phyloP scores from a whole-genome alignment of 1,284 basidiomycete species.

The Trametes sp. region DNA sequence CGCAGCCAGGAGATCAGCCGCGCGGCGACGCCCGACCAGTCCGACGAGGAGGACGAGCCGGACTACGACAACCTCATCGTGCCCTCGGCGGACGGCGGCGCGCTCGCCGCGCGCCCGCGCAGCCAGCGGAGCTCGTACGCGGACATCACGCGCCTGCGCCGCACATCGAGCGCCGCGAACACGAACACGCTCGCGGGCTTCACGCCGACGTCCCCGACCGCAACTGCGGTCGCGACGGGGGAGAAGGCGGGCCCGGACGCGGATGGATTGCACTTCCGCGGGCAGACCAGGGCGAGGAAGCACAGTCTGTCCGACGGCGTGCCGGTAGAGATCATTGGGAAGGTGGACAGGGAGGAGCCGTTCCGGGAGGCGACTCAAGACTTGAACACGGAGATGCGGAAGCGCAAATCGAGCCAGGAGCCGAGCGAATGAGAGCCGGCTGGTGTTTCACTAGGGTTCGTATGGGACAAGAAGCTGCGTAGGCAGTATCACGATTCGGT shows the following conservation, averaged over 20 bases:
- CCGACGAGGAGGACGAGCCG: slow-evolving; percentile 80
- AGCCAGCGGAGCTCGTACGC: slow-evolving; percentile 81
- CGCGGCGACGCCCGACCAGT: slow-evolving; percentile 69
- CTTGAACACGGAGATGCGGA: slow-evolving; percentile 67
- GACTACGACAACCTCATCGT: slow-evolving; percentile 84
- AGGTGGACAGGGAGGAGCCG: slow-evolving; percentile 57
- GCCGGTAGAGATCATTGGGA: slow-evolving; percentile 67
- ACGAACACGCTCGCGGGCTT: slow-evolving; percentile 13
- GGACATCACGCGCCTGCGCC: slow-evolving; percentile 73
- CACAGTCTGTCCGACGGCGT: slow-evolving; percentile 70
- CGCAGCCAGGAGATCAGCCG: slow-evolving; percentile 68
- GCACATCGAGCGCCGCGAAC: slow-evolving; percentile 34
- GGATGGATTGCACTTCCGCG: slow-evolving; percentile 54
- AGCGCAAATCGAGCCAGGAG: slow-evolving; percentile 38
- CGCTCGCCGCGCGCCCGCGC: slow-evolving; percentile 53
- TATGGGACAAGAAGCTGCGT: too few species aligned
- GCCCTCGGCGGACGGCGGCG: slow-evolving; percentile 55
- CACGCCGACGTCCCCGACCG: slow-evolving; percentile 11
- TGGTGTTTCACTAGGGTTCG: too few species aligned
- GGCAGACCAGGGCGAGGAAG: slow-evolving; percentile 56
- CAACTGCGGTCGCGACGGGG: slow-evolving; percentile 17
- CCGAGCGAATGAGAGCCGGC: neutral
- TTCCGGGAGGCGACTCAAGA: slow-evolving; percentile 65
- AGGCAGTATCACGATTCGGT: too few species aligned
- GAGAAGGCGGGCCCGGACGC: slow-evolving; percentile 36